phyloP scores from a whole-genome alignment of 306 rosid genomes.

The Inga laurina region DNA sequence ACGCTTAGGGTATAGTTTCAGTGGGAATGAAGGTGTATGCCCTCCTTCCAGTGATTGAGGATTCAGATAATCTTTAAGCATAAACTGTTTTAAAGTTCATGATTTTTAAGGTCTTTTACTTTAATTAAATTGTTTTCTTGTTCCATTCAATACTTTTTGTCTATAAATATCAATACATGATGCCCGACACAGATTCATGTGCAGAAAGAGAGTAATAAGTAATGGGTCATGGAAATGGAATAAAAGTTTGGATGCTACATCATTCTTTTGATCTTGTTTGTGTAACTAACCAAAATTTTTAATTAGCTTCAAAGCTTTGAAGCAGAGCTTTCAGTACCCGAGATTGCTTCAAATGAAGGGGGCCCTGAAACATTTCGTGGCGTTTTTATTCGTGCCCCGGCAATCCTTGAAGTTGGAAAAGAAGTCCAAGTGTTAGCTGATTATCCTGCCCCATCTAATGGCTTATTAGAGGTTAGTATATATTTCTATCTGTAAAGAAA shows the following conservation, averaged over 20 bases:
- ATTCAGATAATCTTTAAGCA: not conserved
- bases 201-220: not conserved
- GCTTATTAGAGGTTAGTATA: slow-evolving; percentile 52
- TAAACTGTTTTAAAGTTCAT: not conserved
- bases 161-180: not conserved
- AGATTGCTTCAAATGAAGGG: slow-evolving; percentile 78
- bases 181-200: not conserved
- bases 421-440: slow-evolving; percentile 85
- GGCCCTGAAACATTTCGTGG: slow-evolving; percentile 89
- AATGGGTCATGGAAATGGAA: not conserved
- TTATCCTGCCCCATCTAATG: slow-evolving; percentile 50
- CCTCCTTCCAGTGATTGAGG: not conserved
- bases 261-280: not conserved
- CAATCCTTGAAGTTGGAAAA: slow-evolving; percentile 85
- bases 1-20: not conserved
- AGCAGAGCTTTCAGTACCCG: slow-evolving; percentile 73
- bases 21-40: not conserved
- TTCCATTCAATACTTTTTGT: not conserved
- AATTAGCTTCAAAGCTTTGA: slow-evolving; percentile 88
- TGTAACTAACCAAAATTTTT: slow-evolving; percentile 6
- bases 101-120: not conserved
- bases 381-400: slow-evolving; percentile 95
- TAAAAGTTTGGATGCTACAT: not conserved
- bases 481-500: not conserved
- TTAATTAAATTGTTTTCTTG: not conserved